Evolutionary conservation across 2,329 filamentous ascomycete species (phyloP), one percentile per base, ranked within the genome.

Genomic region (Penicillium oxalicum): DNA sequence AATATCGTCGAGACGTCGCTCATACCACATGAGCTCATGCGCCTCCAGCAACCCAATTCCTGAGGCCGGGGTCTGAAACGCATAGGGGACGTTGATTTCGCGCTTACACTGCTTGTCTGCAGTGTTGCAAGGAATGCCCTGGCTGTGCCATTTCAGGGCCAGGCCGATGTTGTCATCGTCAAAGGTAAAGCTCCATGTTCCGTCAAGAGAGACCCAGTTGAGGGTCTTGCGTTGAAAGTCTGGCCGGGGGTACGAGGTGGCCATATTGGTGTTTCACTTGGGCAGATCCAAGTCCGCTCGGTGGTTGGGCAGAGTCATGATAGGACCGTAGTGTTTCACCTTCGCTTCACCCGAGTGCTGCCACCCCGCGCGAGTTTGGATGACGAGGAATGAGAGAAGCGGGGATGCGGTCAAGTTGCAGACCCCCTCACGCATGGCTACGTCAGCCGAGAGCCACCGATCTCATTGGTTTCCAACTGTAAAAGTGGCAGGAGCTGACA

Each of bases 1-100:
- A 43, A 77, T 66, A 54, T 83, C 80, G 1, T 57, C 55, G 44
- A 84, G 70, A 13, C 45, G 54, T 5, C 78, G 74, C 64, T 84
- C 78, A 57, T 86, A 86, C 83, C 83, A 86, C 7, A 86, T 62
- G 4, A 86, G 78, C 62, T 86, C 81, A 60, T 86, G 83, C 2
- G 81, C 80, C 43, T 77, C 79, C 46, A 76, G 76, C 32, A 83
- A 77, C 51, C 78, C 73, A 54, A 86, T 79, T 2, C 81, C 81
- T 0, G 82, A 85, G 0, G 82, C 82, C 0, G 77, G 77, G 4
- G 77, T 76, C 61, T 86, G 83, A 58, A 84, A 86, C 2, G 80
- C 82, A 54, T 78, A 87, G 0, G 83, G 83, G 0, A 86, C 81
- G 33, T 75, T 70, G 52, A 86, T 86, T 8, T 73, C 70, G 26